phyloP scores from a whole-genome alignment of 2,329 filamentous ascomycete genomes.

The Chaetomium olivaceum region DNA sequence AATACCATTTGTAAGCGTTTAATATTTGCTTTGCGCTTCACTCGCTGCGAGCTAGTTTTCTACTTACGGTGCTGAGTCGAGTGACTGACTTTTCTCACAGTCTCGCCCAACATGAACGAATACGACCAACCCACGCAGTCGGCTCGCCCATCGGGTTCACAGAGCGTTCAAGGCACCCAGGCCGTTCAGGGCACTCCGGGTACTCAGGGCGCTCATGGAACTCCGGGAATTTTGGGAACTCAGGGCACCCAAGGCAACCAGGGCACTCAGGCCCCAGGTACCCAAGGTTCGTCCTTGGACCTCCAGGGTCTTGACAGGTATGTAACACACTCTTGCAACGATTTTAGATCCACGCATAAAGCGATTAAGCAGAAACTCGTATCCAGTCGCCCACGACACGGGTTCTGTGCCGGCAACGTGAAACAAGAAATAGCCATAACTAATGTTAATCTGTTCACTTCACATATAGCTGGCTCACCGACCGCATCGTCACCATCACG shows the following conservation, averaged over 20 bases:
- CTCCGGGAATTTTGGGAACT: not conserved
- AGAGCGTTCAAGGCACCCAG: not conserved
- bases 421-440: not conserved
- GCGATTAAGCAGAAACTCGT: not conserved
- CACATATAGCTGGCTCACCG: conserved; percentile 28
- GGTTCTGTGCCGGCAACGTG: not conserved
- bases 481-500: conserved; percentile 28
- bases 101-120: not conserved
- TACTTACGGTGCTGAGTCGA: not conserved
- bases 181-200: not conserved
- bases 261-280: not conserved
- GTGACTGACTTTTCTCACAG: not conserved
- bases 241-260: not conserved
- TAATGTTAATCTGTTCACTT: not conserved
- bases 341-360: not conserved
- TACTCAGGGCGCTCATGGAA: no score
- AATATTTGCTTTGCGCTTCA: not conserved
- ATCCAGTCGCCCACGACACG: not conserved
- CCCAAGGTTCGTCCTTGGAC: not conserved
- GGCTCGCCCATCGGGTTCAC: not conserved
- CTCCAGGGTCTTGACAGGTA: conserved; percentile 6
- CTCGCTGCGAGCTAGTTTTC: not conserved
- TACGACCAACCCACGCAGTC: not conserved
- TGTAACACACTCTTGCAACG: not conserved
- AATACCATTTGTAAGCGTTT: not conserved